Evolutionary conservation across 2,329 filamentous ascomycete genomes (phyloP), one percentile per base, ranked within the genome.

Genomic region (Aspergillus proliferans): DNA sequence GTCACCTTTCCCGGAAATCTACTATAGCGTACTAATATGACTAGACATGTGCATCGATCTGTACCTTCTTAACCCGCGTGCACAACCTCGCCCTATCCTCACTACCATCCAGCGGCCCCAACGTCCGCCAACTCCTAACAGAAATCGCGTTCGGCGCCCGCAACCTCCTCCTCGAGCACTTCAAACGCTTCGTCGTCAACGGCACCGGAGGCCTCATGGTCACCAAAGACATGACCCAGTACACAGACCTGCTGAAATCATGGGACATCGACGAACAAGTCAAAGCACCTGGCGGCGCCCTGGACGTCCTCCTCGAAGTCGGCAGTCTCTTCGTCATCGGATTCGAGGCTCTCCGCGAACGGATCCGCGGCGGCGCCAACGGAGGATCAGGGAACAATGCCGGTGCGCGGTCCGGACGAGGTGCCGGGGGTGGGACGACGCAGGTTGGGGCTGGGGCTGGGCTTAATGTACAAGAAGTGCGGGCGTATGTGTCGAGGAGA

Each of bases 291-390:
- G 63, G 64, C 61, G 78, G 78, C 21, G 81, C 82, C 47, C 81
- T 96, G 56, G 92, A 98, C 72, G 81, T 95, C 42, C 72, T 98
- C 52, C 85, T 89, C 22, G 93, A 98, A 75, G 89, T 98, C 50
- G 92, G 91, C 9, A 96, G 91, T 63, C 73, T 98, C 47, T 98
- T 98, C 67, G 95, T 98, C 55, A 88, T 98, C 61, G 88, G 89
- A 2, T 82, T 85, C 9, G 87, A 91, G 68, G 87, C 87, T 33
- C 72, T 91, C 52, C 76, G 82, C 45, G 87, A 91, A 70, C 79
- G 86, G 59, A 79, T 84, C 47, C 75, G 85, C n/a, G 69, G 66
- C 49, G 82, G 80, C 51, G 69, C 86, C 51, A 76, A 69, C 62
- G 45, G 66, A 67, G 33, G 71, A 21, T 40, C 58, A 21, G 75